Conservation (phyloP, 139 green algal species). For the Raphidocelis subcapitata region DNA sequence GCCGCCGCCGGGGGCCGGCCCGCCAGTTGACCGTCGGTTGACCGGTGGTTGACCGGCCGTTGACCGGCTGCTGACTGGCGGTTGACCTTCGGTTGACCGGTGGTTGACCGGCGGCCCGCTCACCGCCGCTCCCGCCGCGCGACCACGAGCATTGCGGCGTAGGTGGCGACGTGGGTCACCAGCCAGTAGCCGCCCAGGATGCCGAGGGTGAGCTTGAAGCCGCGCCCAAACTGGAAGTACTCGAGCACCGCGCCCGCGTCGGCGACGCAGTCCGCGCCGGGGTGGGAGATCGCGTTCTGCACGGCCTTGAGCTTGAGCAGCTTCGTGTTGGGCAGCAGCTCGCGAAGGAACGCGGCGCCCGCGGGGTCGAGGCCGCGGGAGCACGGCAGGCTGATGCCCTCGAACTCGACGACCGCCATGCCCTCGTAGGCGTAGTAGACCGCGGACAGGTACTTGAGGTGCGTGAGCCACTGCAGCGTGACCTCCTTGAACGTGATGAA, state of each 20-base stretch:
- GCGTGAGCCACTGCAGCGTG: slow-evolving; percentile 28
- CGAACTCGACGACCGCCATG: slow-evolving; percentile 30
- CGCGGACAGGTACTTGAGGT: slow-evolving; percentile 27
- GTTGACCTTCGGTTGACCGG: too few relatives aligned
- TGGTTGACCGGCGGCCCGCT: too few relatives aligned
- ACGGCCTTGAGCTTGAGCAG: slow-evolving; percentile 16
- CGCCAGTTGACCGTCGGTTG: too few relatives aligned
- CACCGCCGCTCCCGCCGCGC: slow-evolving; percentile 19
- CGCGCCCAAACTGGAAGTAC: slow-evolving; percentile 20
- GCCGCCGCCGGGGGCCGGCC: too few relatives aligned
- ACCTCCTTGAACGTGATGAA: slow-evolving; percentile 40
- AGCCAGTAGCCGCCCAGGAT: slow-evolving; percentile 24
- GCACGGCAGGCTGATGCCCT: slow-evolving; percentile 23
- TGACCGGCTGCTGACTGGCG: too few relatives aligned
- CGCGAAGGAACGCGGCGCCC: slow-evolving; percentile 9
- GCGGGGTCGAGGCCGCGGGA: slow-evolving; percentile 14
- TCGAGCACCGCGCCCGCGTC: slow-evolving; percentile 17
- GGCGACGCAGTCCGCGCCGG: slow-evolving; percentile 18
- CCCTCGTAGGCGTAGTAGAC: slow-evolving; percentile 44
- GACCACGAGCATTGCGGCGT: slow-evolving; percentile 23
- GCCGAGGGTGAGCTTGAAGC: slow-evolving; percentile 15
- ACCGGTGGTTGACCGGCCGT: too few relatives aligned
- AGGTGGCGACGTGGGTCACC: slow-evolving; percentile 17
- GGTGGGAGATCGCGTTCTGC: slow-evolving; percentile 8
- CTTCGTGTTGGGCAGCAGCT: slow-evolving; percentile 14